Evolutionary conservation across 2,329 filamentous ascomycete species (phyloP).

Genomic region (Phyllosticta citrichinensis): DNA sequence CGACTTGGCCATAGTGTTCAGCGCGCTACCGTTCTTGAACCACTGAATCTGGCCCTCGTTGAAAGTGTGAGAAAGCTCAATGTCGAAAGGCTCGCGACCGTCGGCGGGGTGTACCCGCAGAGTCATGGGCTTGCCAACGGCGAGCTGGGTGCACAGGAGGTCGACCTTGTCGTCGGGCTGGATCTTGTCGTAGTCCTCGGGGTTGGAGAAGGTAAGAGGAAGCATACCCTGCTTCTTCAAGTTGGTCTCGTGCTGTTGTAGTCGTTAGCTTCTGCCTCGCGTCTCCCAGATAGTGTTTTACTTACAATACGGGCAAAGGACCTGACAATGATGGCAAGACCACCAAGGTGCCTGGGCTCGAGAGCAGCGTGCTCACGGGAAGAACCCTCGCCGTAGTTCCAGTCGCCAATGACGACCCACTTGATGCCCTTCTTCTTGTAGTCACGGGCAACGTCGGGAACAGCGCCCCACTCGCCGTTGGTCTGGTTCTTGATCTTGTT

Average conservation of each 20-base stretch:
- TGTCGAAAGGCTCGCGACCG: constrained; percentile 62
- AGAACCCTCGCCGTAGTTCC: constrained; percentile 98
- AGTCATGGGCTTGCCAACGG: constrained; percentile 85
- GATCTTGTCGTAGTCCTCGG: constrained; percentile 97
- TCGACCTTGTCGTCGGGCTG: constrained; percentile 87
- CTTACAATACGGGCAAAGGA: constrained; percentile 85
- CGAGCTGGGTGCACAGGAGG: constrained; percentile 78
- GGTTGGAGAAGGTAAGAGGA: constrained; percentile 87
- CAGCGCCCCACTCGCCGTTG: constrained; percentile 73
- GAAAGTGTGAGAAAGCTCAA: constrained; percentile 89
- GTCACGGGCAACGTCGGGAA: constrained; percentile 89
- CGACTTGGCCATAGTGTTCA: constrained; percentile 95
- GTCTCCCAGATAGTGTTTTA: constrained; percentile 11
- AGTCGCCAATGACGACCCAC: constrained; percentile 98
- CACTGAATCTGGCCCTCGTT: constrained; percentile 97
- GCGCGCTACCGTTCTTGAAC: constrained; percentile 95
- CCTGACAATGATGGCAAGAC: constrained; percentile 90
- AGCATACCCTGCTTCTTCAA: constrained; percentile 99
- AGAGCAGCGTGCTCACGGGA: constrained; percentile 98
- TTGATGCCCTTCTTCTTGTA: constrained; percentile 95
- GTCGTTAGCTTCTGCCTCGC: constrained; percentile 8
- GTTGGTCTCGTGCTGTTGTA: constrained; percentile 81
- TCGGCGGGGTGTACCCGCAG: constrained; percentile 87
- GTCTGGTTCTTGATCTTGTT: constrained; percentile 95
- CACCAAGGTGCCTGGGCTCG: constrained; percentile 93